Base-by-base conservation (phyloP, 257 asterid species). In the Scutellaria baicalensis region DNA sequence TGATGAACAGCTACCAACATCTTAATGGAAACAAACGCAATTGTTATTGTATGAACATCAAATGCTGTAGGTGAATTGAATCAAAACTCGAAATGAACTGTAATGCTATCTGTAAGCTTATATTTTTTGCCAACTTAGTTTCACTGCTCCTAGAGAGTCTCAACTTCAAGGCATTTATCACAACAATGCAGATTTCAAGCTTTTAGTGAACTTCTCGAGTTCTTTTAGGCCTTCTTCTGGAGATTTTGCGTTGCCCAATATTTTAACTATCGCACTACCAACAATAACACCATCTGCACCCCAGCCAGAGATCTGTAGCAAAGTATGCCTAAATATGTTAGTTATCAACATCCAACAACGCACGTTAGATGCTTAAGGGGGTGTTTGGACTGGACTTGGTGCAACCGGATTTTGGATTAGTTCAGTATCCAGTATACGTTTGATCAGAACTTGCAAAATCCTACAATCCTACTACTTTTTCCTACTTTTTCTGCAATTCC, bases 221-320 rank as follows among this genome's bases (percentile, higher is more conserved):
- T 86, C 96, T 79, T 86, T 84, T 68, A 92, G 60, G 21, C 95
- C 96, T 75, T 92, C 95, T 79, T 87, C 89, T 0, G 96, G 93
- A 1, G 96, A 87, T 75, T 79, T 89, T 52, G 97, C 95, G 9
- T 86, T 93, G 6, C 86, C 95, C n/a, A 92, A 71, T 67, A 89
- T 61, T 83, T 75, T 87, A 6, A 92, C 96, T 59, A 92, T 75
- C n/a, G 97, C 97, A 45, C 96, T 92, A 1, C 97, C 97, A 49
- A 92, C 92, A 68, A 92, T 92, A 73, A 92, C 96, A 2, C 97
- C 97, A 27, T 89, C 97, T 16, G 97, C 97, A 75, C 97, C 97
- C 96, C 97, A 92, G 50, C 71, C 87, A 3, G 86, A 93, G 66
- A 92, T 82, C 97, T 91, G 89, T 65, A 70, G 44, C 36, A 17